Base-by-base conservation (phyloP, 768 basidiomycete genomes). In the Phaeotremella fagi region DNA sequence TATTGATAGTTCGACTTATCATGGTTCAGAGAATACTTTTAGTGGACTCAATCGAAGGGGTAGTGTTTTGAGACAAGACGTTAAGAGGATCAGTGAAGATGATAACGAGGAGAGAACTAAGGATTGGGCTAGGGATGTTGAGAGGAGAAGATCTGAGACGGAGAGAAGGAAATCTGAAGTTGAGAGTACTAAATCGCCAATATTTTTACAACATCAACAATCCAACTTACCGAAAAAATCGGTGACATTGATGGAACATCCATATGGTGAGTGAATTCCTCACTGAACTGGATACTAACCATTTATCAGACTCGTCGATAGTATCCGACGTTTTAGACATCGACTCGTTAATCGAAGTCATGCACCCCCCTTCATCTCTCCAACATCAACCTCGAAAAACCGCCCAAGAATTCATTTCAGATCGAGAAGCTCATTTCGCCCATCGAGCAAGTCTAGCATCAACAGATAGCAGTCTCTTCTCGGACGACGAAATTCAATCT, bases 71-170 rank as follows among this genome's bases (percentile, higher is more conserved):
- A 26, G 24, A 2, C 35, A 59, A 3, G 18, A 27, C 4, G 53
- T 29, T 26, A 25, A 27, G 33, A 33, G 4, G 2, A 9, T 59
- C 5, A 50, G 48, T 44, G 33, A 44, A 50, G 29, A 50, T 45
- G 58, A 37, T 15, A 66, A 59, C 35, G n/a, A 48, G 2, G 61
- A 60, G 29, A 24, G 64, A 37, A 63, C 64, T 3, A 26, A 54
- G 22, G 56, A 22, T 15, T 66, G 64, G 64, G 61, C 64, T 4
- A 54, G 57, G 33, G 64, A 63, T 41, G 55, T 60, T 7, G 57
- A 55, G 31, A 11, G 45, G 23, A 25, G 44, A 24, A 31, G 50
- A 29, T 5, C 23, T 18, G 38, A 50, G 24, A 14, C n/a, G 14
- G 56, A 53, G 9, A 41, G 20, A 14, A 6, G 20, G 38, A 7